Conservation (phyloP, 1,284 basidiomycete genomes). For the Inonotus obliquus region DNA sequence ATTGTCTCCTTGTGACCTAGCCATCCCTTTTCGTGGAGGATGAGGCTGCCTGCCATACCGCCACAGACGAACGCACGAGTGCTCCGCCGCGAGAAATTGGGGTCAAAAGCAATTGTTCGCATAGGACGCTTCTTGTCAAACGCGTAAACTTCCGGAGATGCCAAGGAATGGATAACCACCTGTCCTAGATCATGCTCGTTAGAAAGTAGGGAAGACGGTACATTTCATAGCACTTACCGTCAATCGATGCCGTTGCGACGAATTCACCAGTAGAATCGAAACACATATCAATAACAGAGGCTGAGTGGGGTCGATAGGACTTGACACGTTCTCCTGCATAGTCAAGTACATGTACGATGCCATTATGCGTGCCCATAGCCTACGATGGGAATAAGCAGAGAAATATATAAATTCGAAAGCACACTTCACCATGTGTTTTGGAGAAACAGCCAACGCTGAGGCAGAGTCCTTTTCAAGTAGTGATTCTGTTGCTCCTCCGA, state of each 20-base stretch:
- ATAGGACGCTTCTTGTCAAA: conserved; percentile 95
- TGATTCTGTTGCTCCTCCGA: conserved; percentile 72
- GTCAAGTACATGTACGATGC: conserved; percentile 86
- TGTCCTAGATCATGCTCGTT: conserved; percentile 53
- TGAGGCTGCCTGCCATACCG: conserved; percentile 85
- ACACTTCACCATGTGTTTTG: conserved; percentile 63
- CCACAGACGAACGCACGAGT: conserved; percentile 90
- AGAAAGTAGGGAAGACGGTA: neutral
- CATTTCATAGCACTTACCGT: conserved; percentile 55
- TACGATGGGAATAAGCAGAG: conserved; percentile 28
- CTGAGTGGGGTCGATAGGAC: conserved; percentile 90
- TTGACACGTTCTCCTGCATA: conserved; percentile 80
- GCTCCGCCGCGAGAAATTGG: conserved; percentile 78
- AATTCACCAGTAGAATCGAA: conserved; percentile 88
- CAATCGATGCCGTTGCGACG: conserved; percentile 89
- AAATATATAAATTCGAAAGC: conserved; percentile 1
- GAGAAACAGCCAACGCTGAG: conserved; percentile 76
- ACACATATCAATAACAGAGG: conserved; percentile 81
- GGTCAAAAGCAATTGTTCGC: conserved; percentile 87
- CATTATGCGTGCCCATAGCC: conserved; percentile 89
- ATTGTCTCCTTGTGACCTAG: conserved; percentile 90
- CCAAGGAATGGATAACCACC: conserved; percentile 84
- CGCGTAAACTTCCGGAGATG: conserved; percentile 76
- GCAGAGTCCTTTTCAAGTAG: conserved; percentile 88
- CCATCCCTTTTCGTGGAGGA: conserved; percentile 94